These are phyloP conservation scores for Staphylotrichum longicolle DNA, from an alignment of 495 filamentous ascomycete species.

Conservation along the genomic window DNA sequence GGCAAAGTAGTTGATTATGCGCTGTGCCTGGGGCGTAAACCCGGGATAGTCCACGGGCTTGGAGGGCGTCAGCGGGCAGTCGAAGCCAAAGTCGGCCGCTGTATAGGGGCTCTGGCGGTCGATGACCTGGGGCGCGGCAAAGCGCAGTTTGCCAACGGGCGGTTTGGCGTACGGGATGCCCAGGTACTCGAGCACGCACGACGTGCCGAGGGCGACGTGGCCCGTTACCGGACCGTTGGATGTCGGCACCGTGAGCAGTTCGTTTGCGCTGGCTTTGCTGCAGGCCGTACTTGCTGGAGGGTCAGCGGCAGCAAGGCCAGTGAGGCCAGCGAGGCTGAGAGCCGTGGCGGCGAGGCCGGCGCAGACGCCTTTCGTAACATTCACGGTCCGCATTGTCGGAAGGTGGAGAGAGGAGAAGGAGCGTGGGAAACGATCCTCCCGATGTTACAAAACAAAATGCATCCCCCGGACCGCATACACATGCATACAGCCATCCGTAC, in stretches of 20 bases:
- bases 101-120: slow-evolving; percentile 19
- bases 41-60: slow-evolving; percentile 23
- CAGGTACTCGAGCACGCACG: slow-evolving; percentile 33
- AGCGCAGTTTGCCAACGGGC: slow-evolving; percentile 10
- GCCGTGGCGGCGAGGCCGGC: background rate
- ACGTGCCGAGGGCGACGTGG: slow-evolving; percentile 39
- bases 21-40: slow-evolving; percentile 27
- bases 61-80: slow-evolving; percentile 25
- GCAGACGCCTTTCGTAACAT: background rate
- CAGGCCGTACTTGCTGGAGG: background rate
- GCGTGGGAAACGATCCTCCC: no score
- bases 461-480: no score
- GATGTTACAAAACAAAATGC: no score
- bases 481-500: no score
- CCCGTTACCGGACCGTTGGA: slow-evolving; percentile 46
- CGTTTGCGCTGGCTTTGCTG: background rate
- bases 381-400: background rate
- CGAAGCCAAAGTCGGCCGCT: slow-evolving; percentile 19
- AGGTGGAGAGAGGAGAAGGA: no score
- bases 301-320: background rate
- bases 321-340: background rate
- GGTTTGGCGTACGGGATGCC: slow-evolving; percentile 18
- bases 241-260: slow-evolving; percentile 12
- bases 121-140: slow-evolving; percentile 10
- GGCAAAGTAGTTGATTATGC: slow-evolving; percentile 26